Percentiles rank a stretch among this genome's conserved stretches.
Evolutionary conservation across 176 grass and related monocot species (phyloP).

Genomic region (Ananas comosus): DNA sequence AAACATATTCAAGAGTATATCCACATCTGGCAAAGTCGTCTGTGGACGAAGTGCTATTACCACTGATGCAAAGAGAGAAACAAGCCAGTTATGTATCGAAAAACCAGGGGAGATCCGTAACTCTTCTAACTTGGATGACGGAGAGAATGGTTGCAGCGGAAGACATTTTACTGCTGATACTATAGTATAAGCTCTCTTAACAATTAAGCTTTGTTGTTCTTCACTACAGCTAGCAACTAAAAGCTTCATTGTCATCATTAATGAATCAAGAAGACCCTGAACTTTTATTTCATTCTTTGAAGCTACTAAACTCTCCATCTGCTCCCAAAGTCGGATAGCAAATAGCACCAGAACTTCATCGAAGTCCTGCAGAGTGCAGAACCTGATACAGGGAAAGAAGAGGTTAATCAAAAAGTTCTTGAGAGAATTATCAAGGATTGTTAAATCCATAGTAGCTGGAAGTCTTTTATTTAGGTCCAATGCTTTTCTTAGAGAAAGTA

Average conservation of each 20-base stretch:
- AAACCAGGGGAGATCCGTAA: slow-evolving; percentile 20
- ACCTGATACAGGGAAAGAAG: slow-evolving; percentile 37
- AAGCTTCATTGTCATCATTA: slow-evolving; percentile 77
- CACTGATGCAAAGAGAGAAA: slow-evolving; percentile 69
- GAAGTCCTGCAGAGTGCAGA: slow-evolving; percentile 32
- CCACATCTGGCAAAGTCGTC: slow-evolving; percentile 54
- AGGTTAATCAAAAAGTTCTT: slow-evolving; percentile 18
- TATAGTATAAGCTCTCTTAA: slow-evolving; percentile 63
- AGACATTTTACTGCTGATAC: slow-evolving; percentile 31
- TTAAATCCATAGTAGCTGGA: no score
- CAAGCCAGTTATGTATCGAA: slow-evolving; percentile 43
- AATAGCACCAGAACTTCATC: slow-evolving; percentile 57
- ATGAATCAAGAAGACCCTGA: slow-evolving; percentile 54
- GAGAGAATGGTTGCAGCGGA: slow-evolving; percentile 29
- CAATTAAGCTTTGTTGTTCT: slow-evolving; percentile 62
- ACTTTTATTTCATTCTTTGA: slow-evolving; percentile 16
- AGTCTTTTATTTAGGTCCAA: no score
- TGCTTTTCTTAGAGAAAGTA: not conserved
- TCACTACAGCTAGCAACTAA: slow-evolving; percentile 55
- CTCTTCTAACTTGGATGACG: slow-evolving; percentile 29
- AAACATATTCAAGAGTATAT: slow-evolving; percentile 49
- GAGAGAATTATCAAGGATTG: no score
- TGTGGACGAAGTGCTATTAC: slow-evolving; percentile 57
- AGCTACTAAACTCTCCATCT: slow-evolving; percentile 34
- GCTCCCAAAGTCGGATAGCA: slow-evolving; percentile 52